Percentiles rank a stretch among this genome's conserved stretches.
These are phyloP conservation scores for Ceratocystis ficicola DNA, from an alignment of 2,329 filamentous ascomycete species.

Conservation along the genomic window DNA sequence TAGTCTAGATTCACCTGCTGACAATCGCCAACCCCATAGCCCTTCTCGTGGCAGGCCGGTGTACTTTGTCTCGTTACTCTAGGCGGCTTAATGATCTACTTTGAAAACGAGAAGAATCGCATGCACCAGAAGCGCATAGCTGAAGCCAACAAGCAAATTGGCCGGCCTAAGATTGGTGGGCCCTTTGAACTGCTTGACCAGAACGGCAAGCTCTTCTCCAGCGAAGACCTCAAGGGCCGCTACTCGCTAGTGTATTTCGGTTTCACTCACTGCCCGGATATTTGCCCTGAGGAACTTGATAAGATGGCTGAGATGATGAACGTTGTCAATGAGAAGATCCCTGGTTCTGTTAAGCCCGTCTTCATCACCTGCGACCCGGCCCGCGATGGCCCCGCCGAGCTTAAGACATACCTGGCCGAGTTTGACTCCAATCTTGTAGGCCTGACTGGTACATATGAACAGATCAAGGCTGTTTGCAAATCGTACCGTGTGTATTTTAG, in stretches of 20 bases:
- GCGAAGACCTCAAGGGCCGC: constrained; percentile 72
- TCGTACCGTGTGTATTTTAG: constrained; percentile 95
- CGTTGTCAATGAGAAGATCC: constrained; percentile 42
- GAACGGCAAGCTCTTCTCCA: constrained; percentile 63
- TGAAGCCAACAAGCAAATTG: constrained; percentile 85
- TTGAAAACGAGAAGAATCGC: constrained; percentile 82
- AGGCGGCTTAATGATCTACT: constrained; percentile 71
- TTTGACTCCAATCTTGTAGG: constrained; percentile 82
- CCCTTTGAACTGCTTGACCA: constrained; percentile 73
- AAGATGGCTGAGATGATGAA: constrained; percentile 98
- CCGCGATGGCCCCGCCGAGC: constrained; percentile 71
- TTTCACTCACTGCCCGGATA: constrained; percentile 96
- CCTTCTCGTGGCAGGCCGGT: constrained; percentile 88
- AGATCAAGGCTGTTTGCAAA: constrained; percentile 91
- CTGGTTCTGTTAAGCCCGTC: constrained; percentile 54
- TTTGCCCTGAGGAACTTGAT: constrained; percentile 96
- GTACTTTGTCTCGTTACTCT: constrained; percentile 72
- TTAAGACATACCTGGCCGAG: constrained; percentile 77
- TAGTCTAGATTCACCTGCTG: not conserved
- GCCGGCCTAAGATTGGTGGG: constrained; percentile 84
- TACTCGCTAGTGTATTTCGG: constrained; percentile 89
- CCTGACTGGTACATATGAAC: constrained; percentile 82
- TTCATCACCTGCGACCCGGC: constrained; percentile 95
- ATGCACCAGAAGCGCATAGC: constrained; percentile 81
- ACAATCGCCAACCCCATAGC: constrained; percentile 36